Evolutionary conservation across 2,329 filamentous ascomycete species (phyloP), one percentile per base, ranked within the genome.

Genomic region (Cordyceps pruinosa): DNA sequence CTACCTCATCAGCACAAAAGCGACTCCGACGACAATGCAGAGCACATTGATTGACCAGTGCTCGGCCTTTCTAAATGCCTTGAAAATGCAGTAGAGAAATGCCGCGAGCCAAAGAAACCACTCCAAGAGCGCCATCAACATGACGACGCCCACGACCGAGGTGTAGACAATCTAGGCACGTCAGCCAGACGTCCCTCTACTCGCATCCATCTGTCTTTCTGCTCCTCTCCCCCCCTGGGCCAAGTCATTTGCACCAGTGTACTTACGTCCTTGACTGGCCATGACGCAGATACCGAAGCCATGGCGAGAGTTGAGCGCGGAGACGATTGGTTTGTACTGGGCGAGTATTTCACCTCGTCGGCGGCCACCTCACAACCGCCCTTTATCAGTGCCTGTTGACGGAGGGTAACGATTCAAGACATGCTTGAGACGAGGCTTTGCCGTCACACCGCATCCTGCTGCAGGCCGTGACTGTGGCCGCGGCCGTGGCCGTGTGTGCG

Each of bases 71-170:
- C 84, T 78, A 66, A 88, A 96, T 30, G 93, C 91, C 70, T 97
- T 96, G 67, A 85, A 75, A 1, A 97, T 77, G 69, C 93, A 97
- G 73, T 97, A 97, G 61, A 94, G 69, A 68, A 97, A 97, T 4
- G 93, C 91, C n/a, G 88, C 85, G 41, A 97, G 80, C 90, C 92
- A 97, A 15, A 97, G 81, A 60, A 96, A 85, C 91, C 94, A 97
- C 74, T 97, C 93, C 9, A 97, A 77, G 30, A 91, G 78, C 2
- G 93, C 93, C 59, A 88, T 89, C 25, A 94, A 66, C 85, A 97
- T 90, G 50, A 97, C 77, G 7, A 87, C 72, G 19, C 89, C 89
- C 35, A 97, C 81, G 63, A 97, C 87, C 57, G 85, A 77, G 9
- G 92, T 87, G 69, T 95, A 97, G 57, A 93, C 77, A 64, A 96